phyloP scores from a whole-genome alignment of 108 stramenopile genomes.

The Craspedostauros australis region DNA sequence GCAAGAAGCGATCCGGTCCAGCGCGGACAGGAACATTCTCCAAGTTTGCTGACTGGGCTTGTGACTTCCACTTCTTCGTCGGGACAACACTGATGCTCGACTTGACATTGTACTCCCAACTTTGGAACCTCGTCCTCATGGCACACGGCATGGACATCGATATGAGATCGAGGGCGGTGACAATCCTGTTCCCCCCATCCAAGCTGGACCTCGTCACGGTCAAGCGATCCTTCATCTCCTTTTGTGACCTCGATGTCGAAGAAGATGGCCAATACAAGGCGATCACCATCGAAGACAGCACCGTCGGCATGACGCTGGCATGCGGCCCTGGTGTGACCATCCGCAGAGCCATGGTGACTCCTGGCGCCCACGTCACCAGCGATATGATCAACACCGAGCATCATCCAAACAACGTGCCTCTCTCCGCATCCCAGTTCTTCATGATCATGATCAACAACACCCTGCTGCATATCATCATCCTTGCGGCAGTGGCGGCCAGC shows the following conservation, averaged over 20 bases:
- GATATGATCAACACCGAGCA: too few relatives aligned
- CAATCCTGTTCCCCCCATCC: not conserved
- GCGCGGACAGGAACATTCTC: too few relatives aligned
- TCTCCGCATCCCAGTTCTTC: too few relatives aligned
- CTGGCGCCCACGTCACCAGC: too few relatives aligned
- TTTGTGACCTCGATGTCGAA: not conserved
- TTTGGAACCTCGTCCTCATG: constrained; percentile 5
- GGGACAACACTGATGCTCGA: not conserved
- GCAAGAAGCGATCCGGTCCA: constrained; percentile 1
- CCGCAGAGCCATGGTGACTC: too few relatives aligned
- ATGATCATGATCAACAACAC: too few relatives aligned
- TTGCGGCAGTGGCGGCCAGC: too few relatives aligned
- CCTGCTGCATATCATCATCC: too few relatives aligned
- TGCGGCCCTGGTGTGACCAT: too few relatives aligned
- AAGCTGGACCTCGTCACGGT: constrained; percentile 7
- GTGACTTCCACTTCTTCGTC: not conserved
- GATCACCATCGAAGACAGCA: constrained; percentile 5
- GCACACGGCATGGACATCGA: constrained; percentile 6
- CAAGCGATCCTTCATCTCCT: constrained; percentile 1
- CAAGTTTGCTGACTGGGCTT: constrained; percentile 1
- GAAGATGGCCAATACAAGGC: not conserved
- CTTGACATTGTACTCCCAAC: not conserved
- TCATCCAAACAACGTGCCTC: too few relatives aligned
- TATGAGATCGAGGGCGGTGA: not conserved
- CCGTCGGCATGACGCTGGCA: not conserved